Conservation (phyloP, 1,284 basidiomycete species). For the Ustilago sp. region DNA sequence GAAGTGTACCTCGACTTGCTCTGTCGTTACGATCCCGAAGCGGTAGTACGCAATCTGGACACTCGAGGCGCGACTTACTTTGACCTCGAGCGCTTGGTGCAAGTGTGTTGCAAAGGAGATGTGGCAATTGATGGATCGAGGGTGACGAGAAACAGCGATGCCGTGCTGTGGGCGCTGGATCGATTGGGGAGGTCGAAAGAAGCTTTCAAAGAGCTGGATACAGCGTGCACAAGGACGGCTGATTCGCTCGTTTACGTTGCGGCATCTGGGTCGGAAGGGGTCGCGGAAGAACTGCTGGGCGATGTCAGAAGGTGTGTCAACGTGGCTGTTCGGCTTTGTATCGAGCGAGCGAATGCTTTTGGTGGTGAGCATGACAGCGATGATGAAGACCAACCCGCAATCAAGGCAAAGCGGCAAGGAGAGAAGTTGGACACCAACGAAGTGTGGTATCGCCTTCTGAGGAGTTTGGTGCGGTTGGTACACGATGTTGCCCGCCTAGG, state of each 20-base stretch:
- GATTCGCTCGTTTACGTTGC: constrained; percentile 31
- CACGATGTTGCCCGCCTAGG: constrained; percentile 71
- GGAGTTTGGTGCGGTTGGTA: constrained; percentile 82
- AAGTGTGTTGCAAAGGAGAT: constrained; percentile 75
- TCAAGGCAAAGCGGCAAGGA: not conserved
- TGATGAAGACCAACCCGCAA: constrained; percentile 21
- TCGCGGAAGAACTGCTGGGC: constrained; percentile 25
- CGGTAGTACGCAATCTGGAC: constrained; percentile 78
- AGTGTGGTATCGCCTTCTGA: constrained; percentile 88
- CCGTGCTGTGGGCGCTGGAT: constrained; percentile 84
- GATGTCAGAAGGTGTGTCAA: constrained; percentile 37
- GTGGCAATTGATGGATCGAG: constrained; percentile 25
- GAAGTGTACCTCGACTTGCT: constrained; percentile 80
- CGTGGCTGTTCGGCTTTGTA: constrained; percentile 53
- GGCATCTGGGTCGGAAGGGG: not conserved
- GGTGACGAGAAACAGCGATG: constrained; percentile 76
- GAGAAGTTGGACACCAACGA: constrained; percentile 76
- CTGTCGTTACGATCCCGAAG: constrained; percentile 77
- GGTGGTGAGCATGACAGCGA: constrained; percentile 39
- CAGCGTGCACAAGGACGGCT: constrained; percentile 56
- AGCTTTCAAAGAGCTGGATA: constrained; percentile 69
- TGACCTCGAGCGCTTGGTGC: constrained; percentile 75
- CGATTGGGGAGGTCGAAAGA: constrained; percentile 76
- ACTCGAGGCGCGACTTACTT: constrained; percentile 75
- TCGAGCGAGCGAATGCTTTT: constrained; percentile 42